Conservation (phyloP, 2,329 filamentous ascomycete species). For the Fusarium nygamai region DNA sequence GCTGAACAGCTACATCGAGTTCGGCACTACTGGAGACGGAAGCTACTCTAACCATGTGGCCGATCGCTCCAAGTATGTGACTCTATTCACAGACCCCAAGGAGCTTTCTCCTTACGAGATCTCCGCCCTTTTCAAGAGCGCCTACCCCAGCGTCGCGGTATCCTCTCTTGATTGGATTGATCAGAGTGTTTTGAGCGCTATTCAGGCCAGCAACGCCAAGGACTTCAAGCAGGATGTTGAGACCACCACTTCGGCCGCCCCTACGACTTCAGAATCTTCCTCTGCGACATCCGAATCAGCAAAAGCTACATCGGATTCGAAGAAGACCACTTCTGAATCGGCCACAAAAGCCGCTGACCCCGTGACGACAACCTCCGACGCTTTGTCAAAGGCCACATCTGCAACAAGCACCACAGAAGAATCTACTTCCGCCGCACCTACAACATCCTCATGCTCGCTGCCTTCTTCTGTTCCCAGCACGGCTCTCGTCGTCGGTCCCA, state of each 20-base stretch:
- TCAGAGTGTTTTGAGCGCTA: conserved; percentile 25
- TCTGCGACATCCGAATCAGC: neutral
- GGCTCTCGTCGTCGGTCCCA: conserved; percentile 53
- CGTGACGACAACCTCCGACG: neutral
- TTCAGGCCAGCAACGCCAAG: conserved; percentile 31
- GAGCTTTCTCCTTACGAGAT: conserved; percentile 44
- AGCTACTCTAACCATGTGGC: conserved; percentile 51
- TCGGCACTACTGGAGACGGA: conserved; percentile 52
- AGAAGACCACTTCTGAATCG: neutral
- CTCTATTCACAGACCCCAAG: conserved; percentile 44
- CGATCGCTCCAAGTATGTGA: conserved; percentile 48
- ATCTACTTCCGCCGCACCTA: conserved; percentile 2
- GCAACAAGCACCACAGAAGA: neutral
- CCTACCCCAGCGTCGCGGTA: conserved; percentile 19
- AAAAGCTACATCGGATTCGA: neutral
- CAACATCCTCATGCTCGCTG: conserved; percentile 1
- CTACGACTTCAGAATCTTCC: neutral
- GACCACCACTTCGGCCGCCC: neutral
- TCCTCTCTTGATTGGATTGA: conserved; percentile 35
- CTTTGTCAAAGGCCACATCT: neutral
- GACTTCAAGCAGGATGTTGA: conserved; percentile 9
- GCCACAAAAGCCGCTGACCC: neutral
- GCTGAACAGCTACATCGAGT: conserved; percentile 54
- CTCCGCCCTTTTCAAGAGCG: conserved; percentile 19
- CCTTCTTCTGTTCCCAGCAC: conserved; percentile 38